These are phyloP conservation scores for Apiotrichum veenhuisii DNA, from an alignment of 1,284 basidiomycete genomes.

Conservation along the genomic window DNA sequence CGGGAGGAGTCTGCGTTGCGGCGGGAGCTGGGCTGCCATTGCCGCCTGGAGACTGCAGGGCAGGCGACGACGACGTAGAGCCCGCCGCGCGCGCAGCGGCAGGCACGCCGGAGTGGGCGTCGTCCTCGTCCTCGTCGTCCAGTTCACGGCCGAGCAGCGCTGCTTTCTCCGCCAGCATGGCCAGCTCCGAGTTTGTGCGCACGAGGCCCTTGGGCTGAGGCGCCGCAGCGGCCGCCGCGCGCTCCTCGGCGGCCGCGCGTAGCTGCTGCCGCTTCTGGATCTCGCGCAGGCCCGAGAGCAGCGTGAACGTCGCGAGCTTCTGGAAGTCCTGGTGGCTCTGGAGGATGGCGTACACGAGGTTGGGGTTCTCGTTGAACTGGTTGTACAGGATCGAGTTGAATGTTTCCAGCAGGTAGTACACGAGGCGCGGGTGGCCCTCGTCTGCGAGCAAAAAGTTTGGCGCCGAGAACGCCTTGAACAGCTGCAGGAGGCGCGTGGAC, in stretches of 20 bases:
- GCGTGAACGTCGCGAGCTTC: slow-evolving; percentile 80
- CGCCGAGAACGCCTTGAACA: slow-evolving; percentile 84
- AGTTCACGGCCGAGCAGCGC: slow-evolving; percentile 36
- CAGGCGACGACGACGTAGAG: background rate
- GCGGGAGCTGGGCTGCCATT: background rate
- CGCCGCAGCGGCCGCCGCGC: slow-evolving; percentile 24
- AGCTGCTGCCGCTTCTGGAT: slow-evolving; percentile 68
- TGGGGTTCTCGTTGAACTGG: slow-evolving; percentile 68
- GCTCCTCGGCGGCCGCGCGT: slow-evolving; percentile 48
- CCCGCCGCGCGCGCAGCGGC: background rate
- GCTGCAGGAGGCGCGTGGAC: slow-evolving; percentile 74
- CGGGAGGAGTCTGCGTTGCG: too few species aligned
- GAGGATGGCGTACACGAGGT: slow-evolving; percentile 80
- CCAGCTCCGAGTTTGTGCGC: slow-evolving; percentile 41
- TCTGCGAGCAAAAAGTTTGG: slow-evolving; percentile 85
- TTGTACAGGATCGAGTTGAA: slow-evolving; percentile 79
- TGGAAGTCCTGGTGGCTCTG: slow-evolving; percentile 78
- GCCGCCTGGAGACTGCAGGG: background rate
- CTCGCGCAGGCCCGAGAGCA: slow-evolving; percentile 75
- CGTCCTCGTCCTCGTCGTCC: slow-evolving; percentile 24
- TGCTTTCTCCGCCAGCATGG: slow-evolving; percentile 46
- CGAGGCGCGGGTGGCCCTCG: slow-evolving; percentile 84
- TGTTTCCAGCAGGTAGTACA: slow-evolving; percentile 71
- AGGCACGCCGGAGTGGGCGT: background rate
- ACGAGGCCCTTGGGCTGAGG: slow-evolving; percentile 8